phyloP scores from a whole-genome alignment of 2,329 filamentous ascomycete species.

The Microascus cirrosus region DNA sequence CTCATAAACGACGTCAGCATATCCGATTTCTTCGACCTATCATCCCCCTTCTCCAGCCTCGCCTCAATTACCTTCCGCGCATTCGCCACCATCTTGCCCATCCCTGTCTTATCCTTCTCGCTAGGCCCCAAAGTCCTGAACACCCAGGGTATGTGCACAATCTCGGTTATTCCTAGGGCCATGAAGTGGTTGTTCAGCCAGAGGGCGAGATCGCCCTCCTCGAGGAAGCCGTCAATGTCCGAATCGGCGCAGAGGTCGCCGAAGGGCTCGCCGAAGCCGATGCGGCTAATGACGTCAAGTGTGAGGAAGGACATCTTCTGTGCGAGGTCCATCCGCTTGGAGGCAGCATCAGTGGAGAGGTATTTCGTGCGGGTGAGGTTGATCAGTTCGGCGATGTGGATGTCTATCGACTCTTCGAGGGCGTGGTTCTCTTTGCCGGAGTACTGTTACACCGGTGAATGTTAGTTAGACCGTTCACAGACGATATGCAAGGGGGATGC shows the following conservation, averaged over 20 bases:
- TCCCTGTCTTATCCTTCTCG: constrained; percentile 22
- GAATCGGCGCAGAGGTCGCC: constrained; percentile 31
- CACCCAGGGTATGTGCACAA: constrained; percentile 26
- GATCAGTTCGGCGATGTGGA: constrained; percentile 31
- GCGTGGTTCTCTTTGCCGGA: constrained; percentile 38
- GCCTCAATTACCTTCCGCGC: constrained; percentile 11
- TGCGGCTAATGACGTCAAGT: constrained; percentile 39
- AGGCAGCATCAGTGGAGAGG: constrained; percentile 15
- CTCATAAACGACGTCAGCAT: constrained; percentile 36
- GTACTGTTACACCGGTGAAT: constrained; percentile 23
- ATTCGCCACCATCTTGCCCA: constrained; percentile 33
- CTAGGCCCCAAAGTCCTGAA: constrained; percentile 33
- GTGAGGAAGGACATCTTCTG: constrained; percentile 37
- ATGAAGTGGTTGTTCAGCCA: constrained; percentile 30
- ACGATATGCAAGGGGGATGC: constrained; percentile 6
- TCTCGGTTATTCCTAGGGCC: constrained; percentile 25
- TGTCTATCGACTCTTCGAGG: constrained; percentile 36
- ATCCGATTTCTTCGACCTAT: constrained; percentile 22
- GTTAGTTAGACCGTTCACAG: too few species aligned
- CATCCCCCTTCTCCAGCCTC: constrained; percentile 10
- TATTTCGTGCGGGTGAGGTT: constrained; percentile 28
- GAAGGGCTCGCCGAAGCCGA: constrained; percentile 36
- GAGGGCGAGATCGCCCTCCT: constrained; percentile 26
- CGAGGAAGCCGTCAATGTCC: constrained; percentile 34
- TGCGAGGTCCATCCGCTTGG: constrained; percentile 36